phyloP scores from a whole-genome alignment of 176 grass and related monocot species.

The Dactylis glomerata region DNA sequence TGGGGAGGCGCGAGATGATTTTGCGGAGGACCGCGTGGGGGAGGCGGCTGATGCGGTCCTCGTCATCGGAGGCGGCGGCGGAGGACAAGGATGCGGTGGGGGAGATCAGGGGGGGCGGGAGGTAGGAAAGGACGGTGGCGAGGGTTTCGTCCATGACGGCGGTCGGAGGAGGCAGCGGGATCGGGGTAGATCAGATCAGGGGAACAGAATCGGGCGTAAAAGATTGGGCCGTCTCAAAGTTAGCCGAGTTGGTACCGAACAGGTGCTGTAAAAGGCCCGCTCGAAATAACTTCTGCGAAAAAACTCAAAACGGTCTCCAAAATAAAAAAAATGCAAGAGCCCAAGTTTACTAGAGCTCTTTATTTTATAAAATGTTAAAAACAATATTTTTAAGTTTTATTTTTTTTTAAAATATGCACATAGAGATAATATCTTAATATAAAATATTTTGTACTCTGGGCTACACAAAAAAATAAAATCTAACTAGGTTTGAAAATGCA shows the following conservation, averaged over 20 bases:
- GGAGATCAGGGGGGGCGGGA: conserved; percentile 16
- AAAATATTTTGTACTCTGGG: too few relatives aligned
- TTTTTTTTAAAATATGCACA: too few relatives aligned
- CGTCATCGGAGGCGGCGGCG: neutral
- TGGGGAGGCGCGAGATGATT: conserved; percentile 38
- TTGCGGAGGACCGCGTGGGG: conserved; percentile 32
- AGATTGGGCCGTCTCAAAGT: neutral
- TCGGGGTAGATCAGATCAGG: neutral
- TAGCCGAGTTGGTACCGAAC: neutral
- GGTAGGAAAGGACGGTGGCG: conserved; percentile 36
- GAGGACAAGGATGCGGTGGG: neutral
- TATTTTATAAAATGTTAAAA: too few relatives aligned
- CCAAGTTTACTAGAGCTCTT: too few relatives aligned
- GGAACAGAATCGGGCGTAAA: neutral
- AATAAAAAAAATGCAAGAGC: too few relatives aligned
- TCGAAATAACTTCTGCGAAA: too few relatives aligned
- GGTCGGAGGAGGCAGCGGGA: neutral
- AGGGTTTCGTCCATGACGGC: conserved; percentile 32
- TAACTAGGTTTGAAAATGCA: too few relatives aligned
- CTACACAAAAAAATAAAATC: too few relatives aligned
- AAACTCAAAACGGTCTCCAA: too few relatives aligned
- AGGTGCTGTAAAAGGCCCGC: too few relatives aligned
- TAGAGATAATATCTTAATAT: too few relatives aligned
- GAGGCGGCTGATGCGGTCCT: conserved; percentile 33
- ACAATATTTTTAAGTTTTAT: too few relatives aligned